A percentile compares a stretch with the other conserved stretches of the same genome.
Conservation (phyloP, 2,329 filamentous ascomycete species). For the Aspergillus persii region DNA sequence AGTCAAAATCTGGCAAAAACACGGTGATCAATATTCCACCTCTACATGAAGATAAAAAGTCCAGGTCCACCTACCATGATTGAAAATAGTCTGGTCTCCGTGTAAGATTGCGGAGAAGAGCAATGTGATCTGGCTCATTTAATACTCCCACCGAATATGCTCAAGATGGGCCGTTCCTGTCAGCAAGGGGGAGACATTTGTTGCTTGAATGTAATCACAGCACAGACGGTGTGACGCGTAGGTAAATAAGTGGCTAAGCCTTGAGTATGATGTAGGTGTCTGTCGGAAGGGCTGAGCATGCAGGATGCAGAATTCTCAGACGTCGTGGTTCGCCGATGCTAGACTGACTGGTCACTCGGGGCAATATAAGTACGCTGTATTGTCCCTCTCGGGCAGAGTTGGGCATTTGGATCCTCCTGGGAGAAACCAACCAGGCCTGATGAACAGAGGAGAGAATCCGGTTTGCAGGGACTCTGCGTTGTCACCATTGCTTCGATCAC, state of each 20-base stretch:
- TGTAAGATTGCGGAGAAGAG: background rate
- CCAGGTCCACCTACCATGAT: background rate
- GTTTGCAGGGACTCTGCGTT: background rate
- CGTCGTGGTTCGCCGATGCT: background rate
- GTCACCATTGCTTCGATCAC: background rate
- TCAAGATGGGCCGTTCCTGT: background rate
- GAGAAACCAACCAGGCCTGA: background rate
- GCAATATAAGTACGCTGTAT: background rate
- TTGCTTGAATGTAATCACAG: constrained; percentile 7
- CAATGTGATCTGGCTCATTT: constrained; percentile 10
- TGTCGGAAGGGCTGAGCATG: constrained; percentile 13
- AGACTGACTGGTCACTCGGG: background rate
- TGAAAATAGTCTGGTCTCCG: background rate
- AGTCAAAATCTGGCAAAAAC: constrained; percentile 10
- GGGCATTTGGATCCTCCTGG: background rate
- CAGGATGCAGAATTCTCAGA: constrained; percentile 13
- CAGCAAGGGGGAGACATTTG: constrained; percentile 14
- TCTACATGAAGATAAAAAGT: background rate
- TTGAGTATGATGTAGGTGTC: constrained; percentile 7
- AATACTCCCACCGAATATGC: constrained; percentile 1
- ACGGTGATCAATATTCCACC: background rate
- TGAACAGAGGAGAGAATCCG: background rate
- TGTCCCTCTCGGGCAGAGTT: background rate
- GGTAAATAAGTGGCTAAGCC: constrained; percentile 12
- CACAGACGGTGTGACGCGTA: constrained; percentile 25